Percentiles rank a stretch among this genome's conserved stretches.
Conservation (phyloP, 495 filamentous ascomycete genomes). For the Penicillium cinerascens region DNA sequence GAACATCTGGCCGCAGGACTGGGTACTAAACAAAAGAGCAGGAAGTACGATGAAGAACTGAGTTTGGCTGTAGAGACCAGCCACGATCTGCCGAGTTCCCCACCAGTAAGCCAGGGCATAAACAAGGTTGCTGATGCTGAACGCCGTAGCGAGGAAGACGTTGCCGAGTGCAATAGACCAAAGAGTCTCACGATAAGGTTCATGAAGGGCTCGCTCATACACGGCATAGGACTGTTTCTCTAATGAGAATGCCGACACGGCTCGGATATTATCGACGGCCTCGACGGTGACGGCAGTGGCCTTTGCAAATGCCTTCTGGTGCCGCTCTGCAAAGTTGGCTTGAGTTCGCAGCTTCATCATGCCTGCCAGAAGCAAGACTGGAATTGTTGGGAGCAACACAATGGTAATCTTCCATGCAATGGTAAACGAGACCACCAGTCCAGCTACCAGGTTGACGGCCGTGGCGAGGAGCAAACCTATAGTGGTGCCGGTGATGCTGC, state of each 20-base stretch:
- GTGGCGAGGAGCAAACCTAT: constrained; percentile 45
- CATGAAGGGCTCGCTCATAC: constrained; percentile 32
- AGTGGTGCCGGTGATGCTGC: constrained; percentile 44
- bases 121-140: constrained; percentile 48
- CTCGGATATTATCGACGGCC: constrained; percentile 49
- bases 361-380: constrained; percentile 37
- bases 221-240: constrained; percentile 39
- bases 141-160: constrained; percentile 37
- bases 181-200: constrained; percentile 46
- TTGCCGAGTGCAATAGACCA: constrained; percentile 39
- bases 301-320: constrained; percentile 50
- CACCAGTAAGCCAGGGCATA: constrained; percentile 69
- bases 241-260: constrained; percentile 48
- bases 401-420: constrained; percentile 43
- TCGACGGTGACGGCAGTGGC: constrained; percentile 49
- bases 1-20: constrained; percentile 64
- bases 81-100: constrained; percentile 54
- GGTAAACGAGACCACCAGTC: constrained; percentile 33
- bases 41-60: constrained; percentile 67
- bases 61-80: constrained; percentile 52
- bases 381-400: constrained; percentile 37
- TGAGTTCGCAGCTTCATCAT: constrained; percentile 53
- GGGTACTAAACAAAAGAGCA: constrained; percentile 55
- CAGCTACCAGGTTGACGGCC: constrained; percentile 36
- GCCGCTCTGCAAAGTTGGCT: constrained; percentile 54